Base-by-base conservation (phyloP, 1,284 basidiomycete genomes). In the Cryptococcus deneoformans region DNA sequence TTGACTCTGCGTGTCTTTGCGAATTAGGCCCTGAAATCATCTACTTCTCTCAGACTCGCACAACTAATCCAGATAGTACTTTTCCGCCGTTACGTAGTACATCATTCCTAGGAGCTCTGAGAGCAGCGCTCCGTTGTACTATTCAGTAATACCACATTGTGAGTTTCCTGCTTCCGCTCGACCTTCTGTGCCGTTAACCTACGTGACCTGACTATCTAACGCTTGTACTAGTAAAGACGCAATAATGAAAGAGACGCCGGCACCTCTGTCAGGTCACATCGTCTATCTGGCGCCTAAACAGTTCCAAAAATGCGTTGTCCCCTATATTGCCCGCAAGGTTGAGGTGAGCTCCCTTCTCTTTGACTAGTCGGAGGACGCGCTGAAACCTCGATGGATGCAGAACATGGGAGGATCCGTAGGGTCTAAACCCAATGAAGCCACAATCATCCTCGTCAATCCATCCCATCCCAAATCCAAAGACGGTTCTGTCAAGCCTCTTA, bases 371-470 rank as follows among this genome's bases (percentile, higher is more conserved):
- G 29, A 29, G 5, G 29, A 29, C 29, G 29, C 29, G 1, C 29
- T 29, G 29, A 29, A 29, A 29, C 29, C 29, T 29, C 29, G 5
- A 5, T 5, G 29, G 3, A 9, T 12, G 10, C 36, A 66, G 65
- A 46, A 39, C 0, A 36, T 63, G 14, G 67, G 63, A 3, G 68
- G 52, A 1, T 42, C 10, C 3, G 42, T 58, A 0, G 54, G 42
- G 1, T 4, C 14, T 2, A n/a, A 52, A 5, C 58, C 54, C 14
- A 39, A 53, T 6, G 56, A 61, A n/a, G 46, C 60, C 29, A 66
- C 58, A 1, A 56, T 61, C 7, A 34, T 62, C 16, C 45, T 69
- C 16, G 46, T 58, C 39, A 70, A 72, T 50, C 69, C 64, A 3
- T 36, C 37, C 10, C 58, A 59, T 40, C 51, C 53, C 5, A 24